These are phyloP conservation scores for Mycena filopes DNA, from an alignment of 768 basidiomycete species.

Conservation along the genomic window DNA sequence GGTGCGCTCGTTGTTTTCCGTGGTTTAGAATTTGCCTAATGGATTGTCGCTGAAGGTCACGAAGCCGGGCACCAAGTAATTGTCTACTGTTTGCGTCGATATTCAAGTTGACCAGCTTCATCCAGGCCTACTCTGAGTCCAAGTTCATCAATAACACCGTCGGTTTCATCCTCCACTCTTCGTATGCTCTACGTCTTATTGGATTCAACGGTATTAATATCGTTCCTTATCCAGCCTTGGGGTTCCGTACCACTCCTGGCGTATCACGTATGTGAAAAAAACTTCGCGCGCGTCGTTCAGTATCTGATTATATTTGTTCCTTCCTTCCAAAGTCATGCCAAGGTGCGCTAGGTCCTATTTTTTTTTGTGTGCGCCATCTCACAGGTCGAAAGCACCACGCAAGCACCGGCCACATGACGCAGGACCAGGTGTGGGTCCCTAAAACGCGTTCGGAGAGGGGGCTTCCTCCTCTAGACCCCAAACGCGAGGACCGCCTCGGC, in stretches of 20 bases:
- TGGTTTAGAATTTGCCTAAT: neutral
- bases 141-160: slow-evolving; percentile 92
- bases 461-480: slow-evolving; percentile 71
- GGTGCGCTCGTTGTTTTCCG: neutral
- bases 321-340: slow-evolving; percentile 56
- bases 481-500: slow-evolving; percentile 71
- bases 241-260: slow-evolving; percentile 97
- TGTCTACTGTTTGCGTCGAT: neutral
- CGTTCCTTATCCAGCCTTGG: slow-evolving; percentile 67
- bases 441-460: slow-evolving; percentile 79
- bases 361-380: neutral
- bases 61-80: slow-evolving; percentile 93
- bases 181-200: slow-evolving; percentile 54
- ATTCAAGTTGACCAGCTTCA: neutral
- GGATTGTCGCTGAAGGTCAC: slow-evolving; percentile 66
- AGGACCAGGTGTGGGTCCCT: slow-evolving; percentile 97
- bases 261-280: slow-evolving; percentile 78
- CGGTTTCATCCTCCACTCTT: slow-evolving; percentile 93
- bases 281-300: too few relatives aligned
- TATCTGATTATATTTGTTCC: too few relatives aligned
- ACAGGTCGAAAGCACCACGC: slow-evolving; percentile 84
- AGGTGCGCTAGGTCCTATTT: neutral
- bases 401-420: slow-evolving; percentile 89
- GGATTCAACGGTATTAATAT: slow-evolving; percentile 34
- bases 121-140: slow-evolving; percentile 84